phyloP scores from a whole-genome alignment of 2,329 filamentous ascomycete species.

The Pseudofabraea citricarpa region DNA sequence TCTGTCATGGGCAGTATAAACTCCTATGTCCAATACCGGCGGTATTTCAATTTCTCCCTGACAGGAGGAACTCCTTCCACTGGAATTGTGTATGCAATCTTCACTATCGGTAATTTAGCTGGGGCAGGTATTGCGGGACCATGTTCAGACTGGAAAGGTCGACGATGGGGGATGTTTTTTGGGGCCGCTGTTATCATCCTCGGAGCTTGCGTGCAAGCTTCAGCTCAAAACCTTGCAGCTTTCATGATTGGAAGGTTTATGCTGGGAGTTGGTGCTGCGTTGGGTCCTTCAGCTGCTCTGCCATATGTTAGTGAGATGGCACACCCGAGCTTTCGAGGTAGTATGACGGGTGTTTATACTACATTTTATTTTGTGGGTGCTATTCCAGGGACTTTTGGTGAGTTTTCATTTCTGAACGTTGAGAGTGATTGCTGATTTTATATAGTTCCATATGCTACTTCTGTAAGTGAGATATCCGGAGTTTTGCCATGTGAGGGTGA shows the following conservation, averaged over 20 bases:
- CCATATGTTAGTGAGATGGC: constrained; percentile 38
- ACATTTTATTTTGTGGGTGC: constrained; percentile 13
- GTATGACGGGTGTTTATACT: constrained; percentile 24
- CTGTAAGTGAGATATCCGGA: background rate
- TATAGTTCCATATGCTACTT: constrained; percentile 6
- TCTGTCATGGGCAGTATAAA: constrained; percentile 44
- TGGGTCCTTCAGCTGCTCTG: constrained; percentile 36
- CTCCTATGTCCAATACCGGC: constrained; percentile 36
- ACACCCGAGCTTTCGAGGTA: constrained; percentile 36
- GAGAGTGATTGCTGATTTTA: background rate
- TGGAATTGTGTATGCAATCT: constrained; percentile 44
- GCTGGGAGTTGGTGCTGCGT: constrained; percentile 47
- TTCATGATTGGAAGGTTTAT: constrained; percentile 50
- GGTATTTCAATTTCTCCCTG: constrained; percentile 35
- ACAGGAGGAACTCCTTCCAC: constrained; percentile 35
- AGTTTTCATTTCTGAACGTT: background rate
- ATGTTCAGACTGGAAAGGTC: constrained; percentile 37
- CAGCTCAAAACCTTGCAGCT: constrained; percentile 23
- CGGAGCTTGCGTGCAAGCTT: constrained; percentile 36
- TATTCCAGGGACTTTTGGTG: constrained; percentile 10
- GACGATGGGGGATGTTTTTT: constrained; percentile 37
- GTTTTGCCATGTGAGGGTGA: background rate
- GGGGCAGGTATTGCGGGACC: constrained; percentile 38
- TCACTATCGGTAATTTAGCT: constrained; percentile 40
- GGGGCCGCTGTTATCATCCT: constrained; percentile 35